A percentile compares a stretch with the other conserved stretches of the same genome.
These are phyloP conservation scores for Trichaptum fuscoviolaceum DNA, from an alignment of 768 basidiomycete species.

Conservation along the genomic window DNA sequence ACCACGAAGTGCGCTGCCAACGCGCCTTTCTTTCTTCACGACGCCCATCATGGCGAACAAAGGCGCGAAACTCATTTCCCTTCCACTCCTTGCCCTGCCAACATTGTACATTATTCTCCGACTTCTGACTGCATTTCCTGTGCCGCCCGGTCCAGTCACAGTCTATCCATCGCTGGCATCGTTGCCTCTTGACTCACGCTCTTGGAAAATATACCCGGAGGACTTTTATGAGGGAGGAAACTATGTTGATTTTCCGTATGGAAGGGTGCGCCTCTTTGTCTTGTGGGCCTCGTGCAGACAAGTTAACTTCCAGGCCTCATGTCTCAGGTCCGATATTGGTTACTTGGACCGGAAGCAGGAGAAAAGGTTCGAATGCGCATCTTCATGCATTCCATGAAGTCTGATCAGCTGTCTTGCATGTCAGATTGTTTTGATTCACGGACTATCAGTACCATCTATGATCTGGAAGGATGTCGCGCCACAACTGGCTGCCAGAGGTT, in stretches of 20 bases:
- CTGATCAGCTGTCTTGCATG: neutral
- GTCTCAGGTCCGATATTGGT: constrained; percentile 66
- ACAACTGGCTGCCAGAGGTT: constrained; percentile 53
- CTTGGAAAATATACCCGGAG: constrained; percentile 72
- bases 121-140: constrained; percentile 61
- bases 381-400: neutral
- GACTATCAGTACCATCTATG: constrained; percentile 70
- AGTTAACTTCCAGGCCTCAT: neutral
- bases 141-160: constrained; percentile 43
- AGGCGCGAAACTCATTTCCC: constrained; percentile 30
- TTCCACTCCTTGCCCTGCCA: constrained; percentile 54
- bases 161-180: constrained; percentile 57
- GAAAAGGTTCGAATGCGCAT: constrained; percentile 42
- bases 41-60: neutral
- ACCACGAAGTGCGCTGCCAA: neutral
- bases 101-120: constrained; percentile 56
- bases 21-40: neutral
- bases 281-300: constrained; percentile 2
- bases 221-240: constrained; percentile 58
- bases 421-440: constrained; percentile 76
- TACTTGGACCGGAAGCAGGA: constrained; percentile 65
- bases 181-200: constrained; percentile 46
- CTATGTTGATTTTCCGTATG: constrained; percentile 62
- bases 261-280: constrained; percentile 39
- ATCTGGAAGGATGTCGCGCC: constrained; percentile 77